These are phyloP conservation scores for Phialophora verrucosa DNA, from an alignment of 2,329 filamentous ascomycete genomes.

Conservation along the genomic window DNA sequence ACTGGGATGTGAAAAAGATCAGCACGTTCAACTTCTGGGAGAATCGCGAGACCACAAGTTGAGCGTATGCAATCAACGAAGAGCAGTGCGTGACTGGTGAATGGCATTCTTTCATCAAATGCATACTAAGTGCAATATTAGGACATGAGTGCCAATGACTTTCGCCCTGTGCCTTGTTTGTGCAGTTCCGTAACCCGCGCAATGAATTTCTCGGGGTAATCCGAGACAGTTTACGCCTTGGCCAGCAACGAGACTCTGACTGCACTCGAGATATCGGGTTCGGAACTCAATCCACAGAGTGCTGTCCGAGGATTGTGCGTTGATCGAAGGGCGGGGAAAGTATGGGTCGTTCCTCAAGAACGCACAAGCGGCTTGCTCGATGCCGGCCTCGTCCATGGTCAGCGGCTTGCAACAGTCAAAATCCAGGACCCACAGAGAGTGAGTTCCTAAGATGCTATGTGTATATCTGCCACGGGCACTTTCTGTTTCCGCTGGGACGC, in stretches of 20 bases:
- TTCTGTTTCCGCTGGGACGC: slow-evolving; percentile 11
- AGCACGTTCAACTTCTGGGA: slow-evolving; percentile 40
- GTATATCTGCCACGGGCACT: neutral
- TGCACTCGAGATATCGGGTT: slow-evolving; percentile 24
- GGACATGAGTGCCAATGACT: neutral
- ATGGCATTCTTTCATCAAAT: too few species aligned
- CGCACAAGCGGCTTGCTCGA: slow-evolving; percentile 51
- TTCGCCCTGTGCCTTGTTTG: slow-evolving; percentile 14
- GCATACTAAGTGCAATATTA: too few species aligned
- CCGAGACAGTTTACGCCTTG: neutral
- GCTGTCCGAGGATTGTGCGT: slow-evolving; percentile 27
- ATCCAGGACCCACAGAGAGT: slow-evolving; percentile 55
- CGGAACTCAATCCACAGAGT: slow-evolving; percentile 22
- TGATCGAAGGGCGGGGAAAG: slow-evolving; percentile 40
- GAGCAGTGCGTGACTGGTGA: too few species aligned
- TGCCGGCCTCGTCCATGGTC: slow-evolving; percentile 50
- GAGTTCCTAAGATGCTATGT: slow-evolving; percentile 40
- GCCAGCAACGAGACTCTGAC: slow-evolving; percentile 11
- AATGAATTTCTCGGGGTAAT: slow-evolving; percentile 21
- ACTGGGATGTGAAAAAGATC: slow-evolving; percentile 34
- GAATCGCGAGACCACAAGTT: slow-evolving; percentile 36
- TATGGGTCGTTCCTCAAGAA: slow-evolving; percentile 61
- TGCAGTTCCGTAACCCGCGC: slow-evolving; percentile 22
- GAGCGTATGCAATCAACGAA: neutral
- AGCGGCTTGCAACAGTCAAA: slow-evolving; percentile 52